Base-by-base conservation (phyloP, 2,329 filamentous ascomycete species). In the Arthrobotrys sphaeroides region DNA sequence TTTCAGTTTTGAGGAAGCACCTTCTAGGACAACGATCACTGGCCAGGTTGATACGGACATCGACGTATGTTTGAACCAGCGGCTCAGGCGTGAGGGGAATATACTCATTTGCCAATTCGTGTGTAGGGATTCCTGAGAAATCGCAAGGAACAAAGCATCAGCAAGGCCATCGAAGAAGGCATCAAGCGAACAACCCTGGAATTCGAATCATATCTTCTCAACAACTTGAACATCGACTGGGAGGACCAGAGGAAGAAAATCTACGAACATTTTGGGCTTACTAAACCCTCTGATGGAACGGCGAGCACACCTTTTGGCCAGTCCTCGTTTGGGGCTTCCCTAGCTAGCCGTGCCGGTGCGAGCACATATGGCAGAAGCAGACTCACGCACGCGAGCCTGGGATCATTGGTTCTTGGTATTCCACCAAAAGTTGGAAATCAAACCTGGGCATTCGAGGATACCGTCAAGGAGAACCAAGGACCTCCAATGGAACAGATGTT, bases 221-320 rank as follows among this genome's bases (percentile, higher is more conserved):
- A 97, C 80, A 96, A 96, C 81, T 90, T 98, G 57, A 92, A 93
- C 28, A 90, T 96, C 85, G 93, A 98, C 82, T 98, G 95, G 94
- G 94, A 97, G 79, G 90, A 91, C 13, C 94, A 98, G 84, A 90
- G 94, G 77, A 92, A 91, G 82, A 90, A 90, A 78, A 97, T 99
- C 78, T 98, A 97, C 83, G 90, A 97, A 80, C 95, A 99, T 83
- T 98, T 99, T 82, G 95, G 95, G 12, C 90, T 99, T 13, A 86
- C 84, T 5, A 82, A 72, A 33, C 73, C 40, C 53, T 78, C 53
- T 31, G 78, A 53, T 61, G 73, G 69, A 53, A 16, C 57, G 67
- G 38, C 78, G 68, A 53, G 62, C 74, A 45, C 72, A 18, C 72
- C 72, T 5, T 79, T 80, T 40, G 79, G 79, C 1, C 74, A 77